These are phyloP conservation scores for Takashimella koratensis DNA, from an alignment of 1,284 basidiomycete genomes.

Conservation along the genomic window DNA sequence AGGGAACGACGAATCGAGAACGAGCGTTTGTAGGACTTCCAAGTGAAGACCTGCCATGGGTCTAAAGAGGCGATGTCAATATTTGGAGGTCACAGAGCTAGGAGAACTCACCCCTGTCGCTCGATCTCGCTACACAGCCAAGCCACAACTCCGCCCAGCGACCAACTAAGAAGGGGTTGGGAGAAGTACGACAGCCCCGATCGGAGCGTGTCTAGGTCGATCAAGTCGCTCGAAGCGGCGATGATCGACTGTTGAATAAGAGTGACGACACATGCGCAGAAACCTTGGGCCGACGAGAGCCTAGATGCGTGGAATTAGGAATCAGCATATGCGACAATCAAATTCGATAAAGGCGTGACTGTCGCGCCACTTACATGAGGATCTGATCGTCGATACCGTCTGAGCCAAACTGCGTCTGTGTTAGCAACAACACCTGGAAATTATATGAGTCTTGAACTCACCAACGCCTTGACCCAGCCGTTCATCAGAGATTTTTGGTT, in stretches of 20 bases:
- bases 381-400: conserved; percentile 49
- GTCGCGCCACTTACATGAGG: conserved; percentile 25
- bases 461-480: conserved; percentile 47
- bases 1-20: conserved; percentile 38
- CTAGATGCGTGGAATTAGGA: conserved; percentile 12
- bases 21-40: conserved; percentile 42
- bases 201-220: conserved; percentile 53
- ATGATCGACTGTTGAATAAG: conserved; percentile 53
- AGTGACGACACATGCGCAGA: conserved; percentile 50
- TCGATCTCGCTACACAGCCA: conserved; percentile 47
- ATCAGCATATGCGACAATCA: not conserved
- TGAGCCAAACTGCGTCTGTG: conserved; percentile 42
- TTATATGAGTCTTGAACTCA: conserved; percentile 15
- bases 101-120: conserved; percentile 42
- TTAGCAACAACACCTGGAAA: too few relatives aligned
- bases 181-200: conserved; percentile 54
- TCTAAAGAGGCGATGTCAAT: conserved; percentile 10
- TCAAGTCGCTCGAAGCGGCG: conserved; percentile 49
- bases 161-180: conserved; percentile 54
- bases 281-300: conserved; percentile 42
- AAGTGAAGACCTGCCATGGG: conserved; percentile 40
- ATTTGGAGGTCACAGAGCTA: not conserved
- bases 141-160: conserved; percentile 51
- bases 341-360: not conserved
- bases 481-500: conserved; percentile 40